These are phyloP conservation scores for Aschersonia sp. DNA, from an alignment of 2,329 filamentous ascomycete species.

Conservation along the genomic window DNA sequence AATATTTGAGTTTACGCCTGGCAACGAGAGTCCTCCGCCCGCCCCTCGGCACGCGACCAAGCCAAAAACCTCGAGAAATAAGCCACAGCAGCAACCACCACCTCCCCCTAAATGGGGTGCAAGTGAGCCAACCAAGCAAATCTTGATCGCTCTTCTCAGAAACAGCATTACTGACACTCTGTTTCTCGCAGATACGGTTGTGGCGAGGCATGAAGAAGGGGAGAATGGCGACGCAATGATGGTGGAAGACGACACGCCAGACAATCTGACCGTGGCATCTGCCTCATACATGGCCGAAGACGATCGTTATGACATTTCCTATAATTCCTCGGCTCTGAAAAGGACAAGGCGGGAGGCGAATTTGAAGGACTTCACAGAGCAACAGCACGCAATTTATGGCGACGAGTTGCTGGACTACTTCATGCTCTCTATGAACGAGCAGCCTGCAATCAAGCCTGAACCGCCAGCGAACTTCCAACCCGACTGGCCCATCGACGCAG, in stretches of 20 bases:
- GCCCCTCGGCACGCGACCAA: conserved; percentile 87
- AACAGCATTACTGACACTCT: conserved; percentile 4
- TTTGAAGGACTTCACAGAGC: conserved; percentile 52
- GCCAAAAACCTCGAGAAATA: conserved; percentile 55
- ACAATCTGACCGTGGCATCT: conserved; percentile 70
- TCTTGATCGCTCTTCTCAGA: neutral
- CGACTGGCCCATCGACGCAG: conserved; percentile 84
- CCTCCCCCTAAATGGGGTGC: conserved; percentile 41
- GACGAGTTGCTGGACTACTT: conserved; percentile 95
- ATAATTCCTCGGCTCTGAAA: conserved; percentile 41
- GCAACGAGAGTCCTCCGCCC: conserved; percentile 77
- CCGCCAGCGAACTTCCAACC: conserved; percentile 79
- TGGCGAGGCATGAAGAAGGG: conserved; percentile 38
- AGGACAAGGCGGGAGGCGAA: conserved; percentile 67
- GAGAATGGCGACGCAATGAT: conserved; percentile 48
- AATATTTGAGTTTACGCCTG: conserved; percentile 82
- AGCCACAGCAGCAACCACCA: conserved; percentile 15
- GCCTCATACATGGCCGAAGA: conserved; percentile 78
- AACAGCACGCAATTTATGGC: conserved; percentile 80
- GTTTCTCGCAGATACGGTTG: conserved; percentile 5
- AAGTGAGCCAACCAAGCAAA: conserved; percentile 4
- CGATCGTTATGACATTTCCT: conserved; percentile 57
- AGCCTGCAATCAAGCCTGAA: conserved; percentile 55
- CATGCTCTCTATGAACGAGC: conserved; percentile 69
- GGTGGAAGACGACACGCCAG: conserved; percentile 67